These are phyloP conservation scores for Cairneyella variabilis DNA, from an alignment of 495 filamentous ascomycete genomes.

Conservation along the genomic window DNA sequence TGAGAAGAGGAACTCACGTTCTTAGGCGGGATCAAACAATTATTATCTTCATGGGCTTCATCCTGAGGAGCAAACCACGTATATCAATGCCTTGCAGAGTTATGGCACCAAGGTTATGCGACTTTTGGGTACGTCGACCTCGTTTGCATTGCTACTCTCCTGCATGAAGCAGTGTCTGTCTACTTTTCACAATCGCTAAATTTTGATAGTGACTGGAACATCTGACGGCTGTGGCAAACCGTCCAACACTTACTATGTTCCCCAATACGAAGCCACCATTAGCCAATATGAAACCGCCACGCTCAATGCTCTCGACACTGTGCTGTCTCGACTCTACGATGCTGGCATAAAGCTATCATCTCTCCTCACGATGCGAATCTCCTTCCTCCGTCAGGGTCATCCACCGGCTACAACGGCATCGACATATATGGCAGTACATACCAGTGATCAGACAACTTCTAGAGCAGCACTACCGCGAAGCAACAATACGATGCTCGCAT, in stretches of 20 bases:
- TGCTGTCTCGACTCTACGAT: slow-evolving; percentile 25
- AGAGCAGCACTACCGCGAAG: slow-evolving; percentile 27
- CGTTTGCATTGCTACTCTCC: too few relatives aligned
- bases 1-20: slow-evolving; percentile 10
- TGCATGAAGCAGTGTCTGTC: too few relatives aligned
- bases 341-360: slow-evolving; percentile 39
- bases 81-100: slow-evolving; percentile 28
- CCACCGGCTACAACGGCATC: slow-evolving; percentile 7
- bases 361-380: slow-evolving; percentile 38
- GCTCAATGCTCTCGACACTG: slow-evolving; percentile 32
- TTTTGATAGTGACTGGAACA: slow-evolving; percentile 12
- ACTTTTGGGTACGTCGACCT: slow-evolving; percentile 30
- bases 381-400: slow-evolving; percentile 10
- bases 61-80: slow-evolving; percentile 30
- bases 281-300: slow-evolving; percentile 30
- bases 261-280: slow-evolving; percentile 27
- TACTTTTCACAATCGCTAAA: slow-evolving; percentile 5
- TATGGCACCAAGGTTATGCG: slow-evolving; percentile 34
- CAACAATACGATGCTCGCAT: slow-evolving; percentile 32
- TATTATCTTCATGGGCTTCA: slow-evolving; percentile 34
- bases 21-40: slow-evolving; percentile 32
- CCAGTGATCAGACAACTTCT: slow-evolving; percentile 27
- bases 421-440: slow-evolving; percentile 29
- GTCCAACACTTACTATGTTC: slow-evolving; percentile 13
- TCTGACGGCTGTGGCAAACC: slow-evolving; percentile 29